phyloP scores from a whole-genome alignment of 75 land plant genomes.

The Isoetes taiwanensis region DNA sequence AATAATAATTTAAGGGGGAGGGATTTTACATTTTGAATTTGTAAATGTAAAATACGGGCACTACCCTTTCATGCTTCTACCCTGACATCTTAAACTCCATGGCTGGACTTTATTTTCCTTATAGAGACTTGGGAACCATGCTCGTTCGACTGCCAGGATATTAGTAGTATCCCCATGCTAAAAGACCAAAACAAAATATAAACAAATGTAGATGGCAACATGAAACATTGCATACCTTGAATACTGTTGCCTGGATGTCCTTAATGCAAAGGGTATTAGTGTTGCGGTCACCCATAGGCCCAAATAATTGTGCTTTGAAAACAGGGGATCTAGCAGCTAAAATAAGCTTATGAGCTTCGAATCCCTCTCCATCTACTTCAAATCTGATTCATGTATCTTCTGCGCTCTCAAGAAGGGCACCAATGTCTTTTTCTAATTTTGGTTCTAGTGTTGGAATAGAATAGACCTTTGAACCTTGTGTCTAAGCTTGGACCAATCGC shows the following conservation, averaged over 20 bases:
- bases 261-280: constrained; percentile 39
- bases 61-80: too few species aligned
- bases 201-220: too few species aligned
- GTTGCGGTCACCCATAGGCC: constrained; percentile 31
- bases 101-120: too few species aligned
- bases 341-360: constrained; percentile 84
- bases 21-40: too few species aligned
- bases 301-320: constrained; percentile 49
- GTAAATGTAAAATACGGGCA: too few species aligned
- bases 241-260: constrained; percentile 71
- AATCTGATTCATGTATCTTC: constrained; percentile 72
- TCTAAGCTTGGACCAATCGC: too few species aligned
- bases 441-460: constrained; percentile 73
- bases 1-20: too few species aligned
- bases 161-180: too few species aligned
- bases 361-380: constrained; percentile 62
- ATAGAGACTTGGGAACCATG: too few species aligned
- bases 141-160: too few species aligned
- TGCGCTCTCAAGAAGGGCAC: constrained; percentile 50
- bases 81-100: too few species aligned
- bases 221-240: constrained; percentile 62
- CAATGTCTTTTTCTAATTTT: constrained; percentile 83
- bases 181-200: too few species aligned
- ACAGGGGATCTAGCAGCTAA: constrained; percentile 82
- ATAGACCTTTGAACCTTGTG: constrained; percentile 58